Conservation (phyloP, 257 asterid species). For the Solanum gracilifrons region DNA sequence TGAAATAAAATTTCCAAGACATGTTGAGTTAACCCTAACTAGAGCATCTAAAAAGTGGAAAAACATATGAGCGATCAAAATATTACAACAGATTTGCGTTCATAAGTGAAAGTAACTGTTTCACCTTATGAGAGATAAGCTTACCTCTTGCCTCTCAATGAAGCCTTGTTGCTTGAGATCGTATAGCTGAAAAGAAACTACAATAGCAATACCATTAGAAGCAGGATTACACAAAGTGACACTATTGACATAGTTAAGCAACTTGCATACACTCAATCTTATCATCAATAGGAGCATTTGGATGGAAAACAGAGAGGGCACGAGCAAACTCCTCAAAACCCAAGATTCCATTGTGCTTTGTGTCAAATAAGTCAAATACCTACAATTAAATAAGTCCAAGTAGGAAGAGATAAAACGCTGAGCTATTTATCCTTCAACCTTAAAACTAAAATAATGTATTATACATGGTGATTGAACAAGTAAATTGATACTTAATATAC, state of each 20-base stretch:
- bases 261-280: conserved; percentile 63
- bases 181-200: conserved; percentile 77
- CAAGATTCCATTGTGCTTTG: conserved; percentile 64
- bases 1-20: not conserved
- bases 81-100: not conserved
- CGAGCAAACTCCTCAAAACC: conserved; percentile 84
- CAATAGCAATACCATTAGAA: conserved; percentile 4
- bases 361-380: conserved; percentile 82
- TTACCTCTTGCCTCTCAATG: conserved; percentile 84
- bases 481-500: not conserved
- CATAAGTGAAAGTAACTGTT: not conserved
- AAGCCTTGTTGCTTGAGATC: conserved; percentile 92
- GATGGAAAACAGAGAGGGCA: conserved; percentile 87
- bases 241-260: not conserved
- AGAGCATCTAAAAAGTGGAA: not conserved
- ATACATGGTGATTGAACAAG: not conserved
- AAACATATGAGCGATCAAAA: not conserved
- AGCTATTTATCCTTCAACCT: not conserved
- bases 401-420: not conserved
- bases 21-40: not conserved
- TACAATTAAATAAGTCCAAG: conserved; percentile 9
- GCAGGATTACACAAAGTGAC: not conserved
- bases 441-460: not conserved
- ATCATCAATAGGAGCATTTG: conserved; percentile 70
- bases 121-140: not conserved